Evolutionary conservation across 345 rosid species (phyloP), one percentile per base, ranked within the genome.

Genomic region (Lepidium sativum): DNA sequence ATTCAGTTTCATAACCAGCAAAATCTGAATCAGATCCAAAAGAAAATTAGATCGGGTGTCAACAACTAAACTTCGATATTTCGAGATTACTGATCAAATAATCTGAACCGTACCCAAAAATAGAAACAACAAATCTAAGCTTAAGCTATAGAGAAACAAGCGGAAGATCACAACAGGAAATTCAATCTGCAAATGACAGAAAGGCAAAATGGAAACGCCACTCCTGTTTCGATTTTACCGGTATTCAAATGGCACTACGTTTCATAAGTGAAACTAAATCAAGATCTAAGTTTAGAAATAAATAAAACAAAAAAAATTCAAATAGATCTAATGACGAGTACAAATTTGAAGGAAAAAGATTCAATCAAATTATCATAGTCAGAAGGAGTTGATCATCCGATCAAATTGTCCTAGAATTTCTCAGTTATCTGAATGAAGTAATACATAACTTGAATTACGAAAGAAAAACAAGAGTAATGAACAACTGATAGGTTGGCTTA

Each of bases 91-190:
- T 38, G 31, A 63, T 47, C 68, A 41, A 48, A 8, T 40, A 60
- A 41, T 18, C 38, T 15, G 45, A 23, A 69, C 16, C 60, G 41
- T 60, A 64, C 64, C 70, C 47, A 56, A 56, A n/a, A 20, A 18
- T 54, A 8, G 4, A n/a, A 51, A 3, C 20, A 32, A 33, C 21
- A 54, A 3, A 53, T 33, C 9, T 18, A 32, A 32, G 23, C 7
- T 32, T 12, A 2, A 9, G 25, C 58, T 53, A 15, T 15, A 33
- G 9, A 33, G n/a, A 33, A 54, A 32, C 41, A 54, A 11, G 8
- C 8, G 14, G 11, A 32, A 15, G 58, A 52, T 14, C 41, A 53
- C 39, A 15, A 21, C 8, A 40, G 44, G 47, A 42, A 42, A 16
- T 16, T 16, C 9, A 42, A 16, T 20, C 49, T 43, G 13, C 9